These are phyloP conservation scores for Triticum monococcum DNA, from an alignment of 176 grass and related monocot species.

Conservation along the genomic window DNA sequence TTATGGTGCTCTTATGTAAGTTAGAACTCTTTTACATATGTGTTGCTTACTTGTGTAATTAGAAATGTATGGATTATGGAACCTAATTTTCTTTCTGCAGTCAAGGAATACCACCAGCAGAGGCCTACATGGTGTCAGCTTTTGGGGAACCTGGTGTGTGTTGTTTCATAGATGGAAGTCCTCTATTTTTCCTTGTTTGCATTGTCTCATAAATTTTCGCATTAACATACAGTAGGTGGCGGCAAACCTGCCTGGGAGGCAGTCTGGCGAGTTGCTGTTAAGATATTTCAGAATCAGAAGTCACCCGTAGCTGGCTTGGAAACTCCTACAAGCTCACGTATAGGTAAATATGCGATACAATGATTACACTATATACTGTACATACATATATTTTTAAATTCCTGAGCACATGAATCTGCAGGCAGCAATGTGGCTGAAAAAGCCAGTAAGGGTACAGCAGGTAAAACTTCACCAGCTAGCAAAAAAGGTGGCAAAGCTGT, in stretches of 20 bases:
- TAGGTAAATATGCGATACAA: constrained; percentile 45
- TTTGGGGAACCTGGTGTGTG: constrained; percentile 91
- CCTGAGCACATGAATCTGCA: constrained; percentile 27
- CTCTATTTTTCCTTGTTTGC: neutral
- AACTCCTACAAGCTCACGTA: constrained; percentile 54
- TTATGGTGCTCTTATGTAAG: constrained; percentile 98
- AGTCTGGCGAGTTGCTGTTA: constrained; percentile 63
- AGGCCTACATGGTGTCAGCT: constrained; percentile 91
- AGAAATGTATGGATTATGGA: constrained; percentile 9
- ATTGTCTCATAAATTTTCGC: constrained; percentile 19
- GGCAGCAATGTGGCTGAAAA: constrained; percentile 38
- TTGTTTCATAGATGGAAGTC: neutral
- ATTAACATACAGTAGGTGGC: constrained; percentile 38
- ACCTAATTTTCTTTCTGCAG: constrained; percentile 56
- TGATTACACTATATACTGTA: neutral
- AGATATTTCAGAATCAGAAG: constrained; percentile 78
- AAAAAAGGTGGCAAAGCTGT: constrained; percentile 56
- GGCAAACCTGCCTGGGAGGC: constrained; percentile 75
- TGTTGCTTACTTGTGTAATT: constrained; percentile 16
- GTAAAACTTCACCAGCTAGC: constrained; percentile 45
- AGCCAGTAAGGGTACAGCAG: constrained; percentile 36
- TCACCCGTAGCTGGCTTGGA: constrained; percentile 50
- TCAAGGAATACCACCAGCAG: constrained; percentile 83
- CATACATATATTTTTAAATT: neutral
- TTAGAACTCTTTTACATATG: constrained; percentile 33